phyloP scores from a whole-genome alignment of 2,329 filamentous ascomycete species.

The Neodidymelliopsis sp. region DNA sequence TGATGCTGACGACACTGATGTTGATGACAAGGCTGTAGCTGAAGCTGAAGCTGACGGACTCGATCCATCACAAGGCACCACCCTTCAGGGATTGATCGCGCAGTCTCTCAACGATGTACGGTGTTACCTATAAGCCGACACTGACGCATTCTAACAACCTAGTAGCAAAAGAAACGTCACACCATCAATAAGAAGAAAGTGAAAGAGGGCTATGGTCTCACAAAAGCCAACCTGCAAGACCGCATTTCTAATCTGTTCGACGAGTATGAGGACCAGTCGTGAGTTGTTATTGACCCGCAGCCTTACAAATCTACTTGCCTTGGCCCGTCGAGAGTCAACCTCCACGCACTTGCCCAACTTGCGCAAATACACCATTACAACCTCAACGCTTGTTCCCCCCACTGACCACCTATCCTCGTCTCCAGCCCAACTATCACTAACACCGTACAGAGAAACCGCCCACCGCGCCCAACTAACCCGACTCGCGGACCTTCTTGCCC shows the following conservation, averaged over 20 bases:
- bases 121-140: neutral
- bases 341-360: too few species aligned
- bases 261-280: slow-evolving; percentile 37
- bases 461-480: slow-evolving; percentile 34
- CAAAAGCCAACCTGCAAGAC: slow-evolving; percentile 17
- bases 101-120: slow-evolving; percentile 34
- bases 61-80: slow-evolving; percentile 15
- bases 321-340: neutral
- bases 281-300: slow-evolving; percentile 19
- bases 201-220: slow-evolving; percentile 27
- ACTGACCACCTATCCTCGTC: neutral
- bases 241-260: slow-evolving; percentile 36
- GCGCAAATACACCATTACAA: too few species aligned
- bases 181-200: slow-evolving; percentile 26
- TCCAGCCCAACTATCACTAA: slow-evolving; percentile 4
- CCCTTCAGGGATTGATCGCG: slow-evolving; percentile 27
- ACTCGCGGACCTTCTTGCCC: slow-evolving; percentile 31
- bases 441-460: slow-evolving; percentile 24
- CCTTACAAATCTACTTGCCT: neutral
- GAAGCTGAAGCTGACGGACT: slow-evolving; percentile 7
- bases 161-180: slow-evolving; percentile 41
- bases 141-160: neutral
- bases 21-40: slow-evolving; percentile 6
- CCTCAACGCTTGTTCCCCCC: neutral
- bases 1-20: slow-evolving; percentile 10